phyloP scores from a whole-genome alignment of 257 asterid genomes.

The Primulina tabacum region DNA sequence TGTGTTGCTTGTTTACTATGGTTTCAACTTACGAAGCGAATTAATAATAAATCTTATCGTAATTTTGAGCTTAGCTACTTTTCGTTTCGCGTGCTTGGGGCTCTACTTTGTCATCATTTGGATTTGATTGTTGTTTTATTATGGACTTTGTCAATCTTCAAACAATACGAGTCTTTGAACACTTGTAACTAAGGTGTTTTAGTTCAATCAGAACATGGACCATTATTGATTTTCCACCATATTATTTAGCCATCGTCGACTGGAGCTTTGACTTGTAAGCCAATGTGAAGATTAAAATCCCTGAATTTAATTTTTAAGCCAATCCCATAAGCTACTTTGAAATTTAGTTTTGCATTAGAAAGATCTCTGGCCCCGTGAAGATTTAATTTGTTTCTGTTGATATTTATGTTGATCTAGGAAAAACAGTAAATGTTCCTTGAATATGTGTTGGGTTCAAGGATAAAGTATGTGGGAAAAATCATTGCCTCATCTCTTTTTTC shows the following conservation, averaged over 20 bases:
- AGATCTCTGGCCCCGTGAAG: not conserved
- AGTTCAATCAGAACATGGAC: not conserved
- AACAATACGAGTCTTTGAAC: not conserved
- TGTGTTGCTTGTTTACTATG: not conserved
- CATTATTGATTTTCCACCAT: not conserved
- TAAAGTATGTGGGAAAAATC: not conserved
- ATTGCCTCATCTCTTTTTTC: not conserved
- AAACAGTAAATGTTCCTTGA: not conserved
- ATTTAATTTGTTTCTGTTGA: not conserved
- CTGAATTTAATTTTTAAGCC: not conserved
- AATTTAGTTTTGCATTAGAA: not conserved
- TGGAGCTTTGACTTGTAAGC: not conserved
- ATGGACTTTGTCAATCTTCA: not conserved
- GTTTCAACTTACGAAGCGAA: not conserved
- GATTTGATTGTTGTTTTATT: conserved; percentile 6
- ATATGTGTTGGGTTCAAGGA: not conserved
- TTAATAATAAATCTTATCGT: not conserved
- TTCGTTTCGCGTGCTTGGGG: not conserved
- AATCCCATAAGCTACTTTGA: not conserved
- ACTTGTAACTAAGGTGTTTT: not conserved
- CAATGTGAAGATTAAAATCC: not conserved
- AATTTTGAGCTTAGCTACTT: not conserved
- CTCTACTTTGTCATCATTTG: conserved; percentile 9
- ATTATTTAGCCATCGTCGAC: not conserved
- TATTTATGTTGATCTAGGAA: not conserved